phyloP scores from a whole-genome alignment of 352 stramenopile genomes.

The Globisporangium radiosum region DNA sequence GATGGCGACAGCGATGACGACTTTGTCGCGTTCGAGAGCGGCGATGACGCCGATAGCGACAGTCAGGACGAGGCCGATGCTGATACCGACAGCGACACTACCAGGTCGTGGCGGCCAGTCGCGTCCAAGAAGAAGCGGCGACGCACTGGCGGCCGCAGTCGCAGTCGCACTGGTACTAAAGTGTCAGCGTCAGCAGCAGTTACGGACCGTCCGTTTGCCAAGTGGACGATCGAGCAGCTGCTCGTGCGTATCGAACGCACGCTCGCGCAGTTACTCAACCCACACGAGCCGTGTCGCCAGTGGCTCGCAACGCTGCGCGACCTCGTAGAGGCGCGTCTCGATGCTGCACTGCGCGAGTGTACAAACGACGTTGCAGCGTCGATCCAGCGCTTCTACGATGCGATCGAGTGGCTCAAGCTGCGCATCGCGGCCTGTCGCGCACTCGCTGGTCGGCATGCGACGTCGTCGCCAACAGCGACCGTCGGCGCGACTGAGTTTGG shows the following conservation, averaged over 20 bases:
- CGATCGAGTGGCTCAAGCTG: constrained; percentile 37
- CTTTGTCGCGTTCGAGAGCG: constrained; percentile 7
- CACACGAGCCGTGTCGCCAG: constrained; percentile 17
- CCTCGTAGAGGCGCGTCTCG: constrained; percentile 22
- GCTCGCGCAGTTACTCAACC: constrained; percentile 17
- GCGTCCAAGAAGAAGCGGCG: too few relatives aligned
- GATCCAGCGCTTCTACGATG: constrained; percentile 31
- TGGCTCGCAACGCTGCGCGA: constrained; percentile 24
- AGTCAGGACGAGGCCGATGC: neutral
- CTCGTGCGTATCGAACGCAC: constrained; percentile 27
- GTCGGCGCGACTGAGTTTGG: constrained; percentile 35
- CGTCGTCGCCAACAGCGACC: constrained; percentile 10
- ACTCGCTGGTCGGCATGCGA: neutral
- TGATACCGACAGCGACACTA: neutral
- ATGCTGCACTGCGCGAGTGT: constrained; percentile 10
- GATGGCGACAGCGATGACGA: constrained; percentile 6
- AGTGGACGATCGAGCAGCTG: constrained; percentile 46
- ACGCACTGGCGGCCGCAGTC: neutral
- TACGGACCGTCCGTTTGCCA: constrained; percentile 17
- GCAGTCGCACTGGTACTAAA: neutral
- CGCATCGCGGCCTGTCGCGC: constrained; percentile 25
- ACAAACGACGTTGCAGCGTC: constrained; percentile 13
- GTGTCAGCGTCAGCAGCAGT: neutral
- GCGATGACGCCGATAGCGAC: neutral
- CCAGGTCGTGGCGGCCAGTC: neutral